Base-by-base conservation (phyloP, 345 rosid species). In the Brassica nigra region DNA sequence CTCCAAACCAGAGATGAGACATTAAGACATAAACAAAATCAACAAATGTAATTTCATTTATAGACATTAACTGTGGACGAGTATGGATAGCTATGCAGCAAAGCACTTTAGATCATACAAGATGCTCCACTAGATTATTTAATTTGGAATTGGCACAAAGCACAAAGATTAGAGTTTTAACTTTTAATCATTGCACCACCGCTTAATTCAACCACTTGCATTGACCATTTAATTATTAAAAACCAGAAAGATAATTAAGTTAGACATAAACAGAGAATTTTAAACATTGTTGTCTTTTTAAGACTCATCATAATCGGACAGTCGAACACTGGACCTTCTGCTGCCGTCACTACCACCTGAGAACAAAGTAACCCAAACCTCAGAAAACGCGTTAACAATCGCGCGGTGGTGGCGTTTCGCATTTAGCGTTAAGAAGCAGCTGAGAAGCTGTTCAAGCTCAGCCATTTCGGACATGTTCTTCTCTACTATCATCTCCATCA, bases 401-500 rank as follows among this genome's bases (percentile, higher is more conserved):
- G 78, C 83, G 7, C 71, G 83, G 62, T 88, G 92, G 71, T 90
- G 90, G 64, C 86, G 80, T 76, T 86, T 83, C 0, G 90, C 86
- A 74, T 90, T 88, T 78, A 90, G 80, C 55, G 94, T 81, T 76
- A 90, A 14, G 76, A 90, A 89, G 8, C 95, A 90, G 18, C 86
- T 85, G 29, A 90, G 66, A 28, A 91, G 90, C 73, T 89, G 86
- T 54, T 91, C 92, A 71, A 91, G 82, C 52, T 91, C 97, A 44
- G 86, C 81, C 11, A 80, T 88, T 62, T 86, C 81, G 18, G 80
- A 86, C 83, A 91, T 87, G 74, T 87, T 81, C 66, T 90, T 91
- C 83, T 91, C 94, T 3, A 88, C 58, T 4, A 91, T 88, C 97
- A 91, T 91, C 83, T 91, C 94, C 85, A 88, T 73, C 94, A 89